phyloP scores from a whole-genome alignment of 331 rosid species.

The Quercus tomentella region DNA sequence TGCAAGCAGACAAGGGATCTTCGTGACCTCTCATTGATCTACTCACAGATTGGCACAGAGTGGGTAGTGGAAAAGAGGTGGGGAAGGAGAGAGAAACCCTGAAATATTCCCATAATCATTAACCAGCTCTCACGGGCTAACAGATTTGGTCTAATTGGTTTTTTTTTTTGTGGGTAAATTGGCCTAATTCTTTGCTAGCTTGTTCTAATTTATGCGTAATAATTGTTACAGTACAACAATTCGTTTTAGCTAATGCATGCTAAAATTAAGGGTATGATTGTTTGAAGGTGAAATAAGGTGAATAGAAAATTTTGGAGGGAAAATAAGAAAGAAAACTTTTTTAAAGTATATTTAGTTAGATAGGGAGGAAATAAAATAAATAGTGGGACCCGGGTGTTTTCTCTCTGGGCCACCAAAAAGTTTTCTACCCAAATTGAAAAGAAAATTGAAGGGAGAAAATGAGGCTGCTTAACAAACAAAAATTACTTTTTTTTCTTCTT shows the following conservation, averaged over 20 bases:
- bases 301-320: no score
- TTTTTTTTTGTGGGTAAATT: no score
- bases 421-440: no score
- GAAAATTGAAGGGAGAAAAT: no score
- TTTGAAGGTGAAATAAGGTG: no score
- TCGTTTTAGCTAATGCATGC: background rate
- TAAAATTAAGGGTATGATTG: no score
- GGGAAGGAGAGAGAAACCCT: background rate
- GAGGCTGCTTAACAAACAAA: no score
- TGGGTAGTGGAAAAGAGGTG: background rate
- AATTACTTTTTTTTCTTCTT: no score
- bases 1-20: constrained; percentile 31
- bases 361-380: no score
- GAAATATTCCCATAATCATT: constrained; percentile 2
- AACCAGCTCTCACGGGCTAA: background rate
- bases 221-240: no score
- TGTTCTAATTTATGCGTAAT: background rate
- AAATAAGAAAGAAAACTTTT: no score
- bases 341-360: no score
- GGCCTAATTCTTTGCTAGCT: background rate
- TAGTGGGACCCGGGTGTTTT: rapidly evolving
- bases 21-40: constrained; percentile 7
- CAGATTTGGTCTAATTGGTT: background rate
- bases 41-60: constrained; percentile 7
- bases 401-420: rapidly evolving